Evolutionary conservation across 352 stramenopile genomes (phyloP).

Genomic region (Globisporangium parvum): DNA sequence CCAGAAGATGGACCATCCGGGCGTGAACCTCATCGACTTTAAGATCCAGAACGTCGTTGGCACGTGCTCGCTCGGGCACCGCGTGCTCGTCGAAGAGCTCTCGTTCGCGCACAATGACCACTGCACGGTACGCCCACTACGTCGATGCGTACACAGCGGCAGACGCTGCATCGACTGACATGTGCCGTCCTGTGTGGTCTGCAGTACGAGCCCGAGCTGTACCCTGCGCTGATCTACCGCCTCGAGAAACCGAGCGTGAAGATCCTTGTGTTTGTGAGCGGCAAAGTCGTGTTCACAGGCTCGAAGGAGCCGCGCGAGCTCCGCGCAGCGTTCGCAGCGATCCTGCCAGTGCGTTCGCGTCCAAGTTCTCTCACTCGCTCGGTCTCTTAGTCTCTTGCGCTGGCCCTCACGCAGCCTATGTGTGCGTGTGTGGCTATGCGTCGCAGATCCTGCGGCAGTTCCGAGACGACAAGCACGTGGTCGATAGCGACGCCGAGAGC

Average conservation of each 20-base stretch:
- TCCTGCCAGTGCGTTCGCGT: slow-evolving; percentile 50
- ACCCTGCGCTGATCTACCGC: slow-evolving; percentile 98
- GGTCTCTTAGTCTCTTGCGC: not conserved
- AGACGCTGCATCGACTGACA: not conserved
- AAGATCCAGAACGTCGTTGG: slow-evolving; percentile 85
- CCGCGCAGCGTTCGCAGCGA: slow-evolving; percentile 72
- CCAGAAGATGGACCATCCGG: slow-evolving; percentile 81
- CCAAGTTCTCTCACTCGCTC: no score
- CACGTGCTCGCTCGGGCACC: slow-evolving; percentile 62
- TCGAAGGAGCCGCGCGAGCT: slow-evolving; percentile 85
- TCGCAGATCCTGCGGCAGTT: slow-evolving; percentile 60
- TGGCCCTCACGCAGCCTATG: not conserved
- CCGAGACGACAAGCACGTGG: slow-evolving; percentile 37
- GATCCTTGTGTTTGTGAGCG: slow-evolving; percentile 98
- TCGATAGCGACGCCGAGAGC: not conserved
- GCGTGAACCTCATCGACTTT: slow-evolving; percentile 84
- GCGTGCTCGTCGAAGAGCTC: slow-evolving; percentile 76
- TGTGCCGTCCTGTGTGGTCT: not conserved
- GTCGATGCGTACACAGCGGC: not conserved
- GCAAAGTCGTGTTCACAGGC: slow-evolving; percentile 97
- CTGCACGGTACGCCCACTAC: slow-evolving; percentile 48
- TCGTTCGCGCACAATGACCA: slow-evolving; percentile 66
- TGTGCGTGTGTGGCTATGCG: not conserved
- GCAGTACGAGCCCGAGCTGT: slow-evolving; percentile 98
- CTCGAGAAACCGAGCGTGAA: slow-evolving; percentile 95